These are phyloP conservation scores for Didymellaceae sp. DNA, from an alignment of 2,329 filamentous ascomycete genomes.

Conservation along the genomic window DNA sequence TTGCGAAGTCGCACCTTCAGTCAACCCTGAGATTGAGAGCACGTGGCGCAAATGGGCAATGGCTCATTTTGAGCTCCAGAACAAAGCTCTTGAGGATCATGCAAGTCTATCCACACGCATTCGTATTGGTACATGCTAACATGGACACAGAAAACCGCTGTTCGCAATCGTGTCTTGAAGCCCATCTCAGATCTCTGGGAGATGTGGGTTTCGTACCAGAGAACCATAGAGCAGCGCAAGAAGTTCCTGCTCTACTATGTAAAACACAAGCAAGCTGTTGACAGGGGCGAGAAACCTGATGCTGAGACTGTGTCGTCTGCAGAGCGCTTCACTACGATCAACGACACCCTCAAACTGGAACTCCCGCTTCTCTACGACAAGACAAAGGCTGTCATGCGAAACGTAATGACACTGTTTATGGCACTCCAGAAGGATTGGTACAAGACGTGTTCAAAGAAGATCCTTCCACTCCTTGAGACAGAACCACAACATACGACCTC, in stretches of 20 bases:
- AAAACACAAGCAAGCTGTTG: constrained; percentile 76
- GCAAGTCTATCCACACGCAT: constrained; percentile 57
- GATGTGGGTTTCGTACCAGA: constrained; percentile 80
- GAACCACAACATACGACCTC: constrained; percentile 50
- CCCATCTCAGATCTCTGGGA: constrained; percentile 81
- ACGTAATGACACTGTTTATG: constrained; percentile 82
- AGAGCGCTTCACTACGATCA: constrained; percentile 88
- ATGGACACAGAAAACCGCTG: constrained; percentile 61
- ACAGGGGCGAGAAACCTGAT: constrained; percentile 83
- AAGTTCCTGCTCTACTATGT: constrained; percentile 93
- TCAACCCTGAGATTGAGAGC: constrained; percentile 83
- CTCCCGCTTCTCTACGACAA: constrained; percentile 81
- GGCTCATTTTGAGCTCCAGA: constrained; percentile 84
- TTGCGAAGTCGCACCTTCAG: constrained; percentile 67
- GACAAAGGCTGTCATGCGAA: constrained; percentile 83
- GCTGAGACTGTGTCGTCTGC: constrained; percentile 83
- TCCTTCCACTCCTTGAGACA: constrained; percentile 73
- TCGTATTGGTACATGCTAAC: constrained; percentile 17
- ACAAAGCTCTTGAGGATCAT: constrained; percentile 83
- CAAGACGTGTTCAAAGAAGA: constrained; percentile 80
- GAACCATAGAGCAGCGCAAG: constrained; percentile 91
- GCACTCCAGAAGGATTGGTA: constrained; percentile 86
- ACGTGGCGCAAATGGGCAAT: constrained; percentile 94
- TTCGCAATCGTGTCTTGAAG: constrained; percentile 83
- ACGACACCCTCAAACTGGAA: constrained; percentile 91